Conservation (phyloP, 805 yeast genomes). For the Ogataea thermomethanolica region DNA sequence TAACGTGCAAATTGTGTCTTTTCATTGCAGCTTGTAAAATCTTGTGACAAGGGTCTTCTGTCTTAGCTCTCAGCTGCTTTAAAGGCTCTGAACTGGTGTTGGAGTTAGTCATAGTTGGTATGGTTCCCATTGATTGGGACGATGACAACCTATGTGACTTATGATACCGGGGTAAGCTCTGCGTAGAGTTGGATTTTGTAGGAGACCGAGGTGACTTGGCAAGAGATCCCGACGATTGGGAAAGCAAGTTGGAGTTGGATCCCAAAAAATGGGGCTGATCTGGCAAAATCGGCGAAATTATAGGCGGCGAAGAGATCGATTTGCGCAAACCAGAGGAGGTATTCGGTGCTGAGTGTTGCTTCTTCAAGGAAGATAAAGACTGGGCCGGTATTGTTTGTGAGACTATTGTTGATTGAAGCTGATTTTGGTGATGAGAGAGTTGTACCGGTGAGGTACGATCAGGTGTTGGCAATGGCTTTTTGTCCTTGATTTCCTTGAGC, state of each 20-base stretch:
- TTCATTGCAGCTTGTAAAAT: constrained; percentile 86
- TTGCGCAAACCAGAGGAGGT: constrained; percentile 8
- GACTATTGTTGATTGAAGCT: constrained; percentile 23
- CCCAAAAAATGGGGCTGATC: constrained; percentile 11
- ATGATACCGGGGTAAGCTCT: constrained; percentile 6
- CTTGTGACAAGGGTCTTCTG: constrained; percentile 88
- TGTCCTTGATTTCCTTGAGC: constrained; percentile 57
- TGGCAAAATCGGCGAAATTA: constrained; percentile 17
- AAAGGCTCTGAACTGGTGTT: constrained; percentile 54
- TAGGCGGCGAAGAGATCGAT: constrained; percentile 20
- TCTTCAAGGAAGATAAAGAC: constrained; percentile 1
- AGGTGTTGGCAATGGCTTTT: constrained; percentile 67
- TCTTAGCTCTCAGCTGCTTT: constrained; percentile 78
- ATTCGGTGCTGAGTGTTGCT: constrained; percentile 5
- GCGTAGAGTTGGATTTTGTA: constrained; percentile 4
- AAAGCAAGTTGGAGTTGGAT: constrained; percentile 1
- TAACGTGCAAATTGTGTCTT: constrained; percentile 70
- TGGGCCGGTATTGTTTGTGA: constrained; percentile 17
- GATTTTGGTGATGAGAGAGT: constrained; percentile 22
- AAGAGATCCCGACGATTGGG: constrained; percentile 1
- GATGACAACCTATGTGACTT: constrained; percentile 10
- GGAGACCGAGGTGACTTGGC: constrained; percentile 10
- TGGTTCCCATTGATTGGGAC: constrained; percentile 12
- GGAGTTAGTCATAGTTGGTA: constrained; percentile 3
- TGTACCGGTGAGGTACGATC: constrained; percentile 19